A percentile compares a stretch with the other conserved stretches of the same genome.
Evolutionary conservation across 2,329 filamentous ascomycete genomes (phyloP).

Genomic region (Aspergillus tubingensis): DNA sequence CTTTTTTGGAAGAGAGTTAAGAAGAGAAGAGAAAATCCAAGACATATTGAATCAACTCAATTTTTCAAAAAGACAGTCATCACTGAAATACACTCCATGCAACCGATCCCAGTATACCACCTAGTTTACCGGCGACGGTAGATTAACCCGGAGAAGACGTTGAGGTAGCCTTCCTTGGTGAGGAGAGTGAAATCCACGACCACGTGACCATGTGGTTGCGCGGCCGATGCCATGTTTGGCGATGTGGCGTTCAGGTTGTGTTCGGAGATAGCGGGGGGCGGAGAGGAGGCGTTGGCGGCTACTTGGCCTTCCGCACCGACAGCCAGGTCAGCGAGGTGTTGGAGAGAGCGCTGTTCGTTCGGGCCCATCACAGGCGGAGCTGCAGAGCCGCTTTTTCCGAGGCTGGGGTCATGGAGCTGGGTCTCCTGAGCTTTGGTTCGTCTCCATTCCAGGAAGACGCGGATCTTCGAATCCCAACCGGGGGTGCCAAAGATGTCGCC

Average conservation of each 20-base stretch:
- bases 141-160: slow-evolving; percentile 42
- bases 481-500: slow-evolving; percentile 42
- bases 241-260: slow-evolving; percentile 28
- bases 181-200: slow-evolving; percentile 45
- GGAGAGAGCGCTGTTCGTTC: slow-evolving; percentile 47
- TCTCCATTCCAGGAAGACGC: slow-evolving; percentile 42
- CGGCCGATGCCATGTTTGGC: slow-evolving; percentile 24
- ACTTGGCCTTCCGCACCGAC: slow-evolving; percentile 46
- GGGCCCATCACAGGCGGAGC: slow-evolving; percentile 42
- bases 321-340: slow-evolving; percentile 47
- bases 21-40: slow-evolving; percentile 2
- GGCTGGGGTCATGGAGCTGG: slow-evolving; percentile 31
- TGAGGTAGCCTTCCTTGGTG: slow-evolving; percentile 45
- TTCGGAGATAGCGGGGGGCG: slow-evolving; percentile 32
- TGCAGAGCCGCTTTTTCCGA: slow-evolving; percentile 20
- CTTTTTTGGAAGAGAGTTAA: neutral
- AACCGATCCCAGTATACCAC: neutral
- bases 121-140: slow-evolving; percentile 33
- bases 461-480: slow-evolving; percentile 45
- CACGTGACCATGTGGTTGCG: slow-evolving; percentile 32
- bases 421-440: slow-evolving; percentile 37
- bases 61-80: slow-evolving; percentile 1
- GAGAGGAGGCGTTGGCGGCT: slow-evolving; percentile 29
- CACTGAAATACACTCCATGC: neutral
- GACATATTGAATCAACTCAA: slow-evolving; percentile 7